Percentiles rank a stretch among this genome's conserved stretches.
phyloP scores from a whole-genome alignment of 257 asterid genomes.

The Solanum phureja region DNA sequence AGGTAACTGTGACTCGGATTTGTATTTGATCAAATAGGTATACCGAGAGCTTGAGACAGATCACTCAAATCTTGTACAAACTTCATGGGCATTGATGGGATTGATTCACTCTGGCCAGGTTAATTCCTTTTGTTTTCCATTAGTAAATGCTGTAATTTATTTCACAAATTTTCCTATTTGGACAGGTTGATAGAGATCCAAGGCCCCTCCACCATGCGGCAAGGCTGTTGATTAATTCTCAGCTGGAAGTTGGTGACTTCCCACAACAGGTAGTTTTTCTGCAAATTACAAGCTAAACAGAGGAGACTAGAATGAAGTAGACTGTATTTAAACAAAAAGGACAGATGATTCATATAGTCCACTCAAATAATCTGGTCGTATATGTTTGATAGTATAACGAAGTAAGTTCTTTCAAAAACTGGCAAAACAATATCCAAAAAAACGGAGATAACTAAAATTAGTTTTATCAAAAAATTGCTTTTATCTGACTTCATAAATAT shows the following conservation, averaged over 20 bases:
- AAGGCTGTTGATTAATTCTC: slow-evolving; percentile 64
- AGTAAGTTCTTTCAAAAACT: not conserved
- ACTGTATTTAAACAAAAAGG: not conserved
- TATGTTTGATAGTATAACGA: not conserved
- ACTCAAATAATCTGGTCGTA: not conserved
- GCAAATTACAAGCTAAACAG: not conserved
- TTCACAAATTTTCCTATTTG: not conserved
- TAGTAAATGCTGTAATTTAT: not conserved
- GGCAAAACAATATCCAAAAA: too few relatives aligned
- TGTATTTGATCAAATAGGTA: slow-evolving; percentile 23
- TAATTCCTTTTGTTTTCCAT: not conserved
- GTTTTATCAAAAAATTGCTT: not conserved
- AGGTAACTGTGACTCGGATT: not conserved
- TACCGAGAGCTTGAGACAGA: slow-evolving; percentile 50
- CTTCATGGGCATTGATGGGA: slow-evolving; percentile 82
- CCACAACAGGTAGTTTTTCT: slow-evolving; percentile 53
- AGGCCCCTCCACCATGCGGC: slow-evolving; percentile 65
- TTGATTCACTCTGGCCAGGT: slow-evolving; percentile 72
- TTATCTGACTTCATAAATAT: not conserved
- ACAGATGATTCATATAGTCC: not conserved
- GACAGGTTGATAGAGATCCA: slow-evolving; percentile 38
- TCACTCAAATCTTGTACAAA: slow-evolving; percentile 64
- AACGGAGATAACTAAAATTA: too few relatives aligned
- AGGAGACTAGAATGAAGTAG: not conserved
- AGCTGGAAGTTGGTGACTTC: slow-evolving; percentile 66